Evolutionary conservation across 306 rosid species (phyloP).

Genomic region (Geum urbanum): DNA sequence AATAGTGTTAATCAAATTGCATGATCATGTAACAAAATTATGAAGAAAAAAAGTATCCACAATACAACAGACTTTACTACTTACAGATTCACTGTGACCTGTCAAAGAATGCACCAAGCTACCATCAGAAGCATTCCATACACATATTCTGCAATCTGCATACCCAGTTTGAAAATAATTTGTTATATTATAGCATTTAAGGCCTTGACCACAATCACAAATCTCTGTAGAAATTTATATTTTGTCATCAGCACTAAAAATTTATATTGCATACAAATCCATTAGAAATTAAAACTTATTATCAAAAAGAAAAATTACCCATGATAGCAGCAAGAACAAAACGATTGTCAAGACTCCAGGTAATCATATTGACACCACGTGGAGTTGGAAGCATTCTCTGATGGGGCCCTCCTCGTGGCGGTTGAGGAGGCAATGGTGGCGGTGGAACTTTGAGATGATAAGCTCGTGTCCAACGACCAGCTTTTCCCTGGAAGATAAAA

Average conservation of each 20-base stretch:
- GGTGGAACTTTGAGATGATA: constrained; percentile 99
- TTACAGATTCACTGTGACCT: constrained; percentile 89
- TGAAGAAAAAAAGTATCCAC: neutral
- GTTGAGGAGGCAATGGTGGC: constrained; percentile 97
- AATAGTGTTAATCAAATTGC: constrained; percentile 1
- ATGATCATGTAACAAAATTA: neutral
- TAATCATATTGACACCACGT: constrained; percentile 98
- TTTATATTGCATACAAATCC: constrained; percentile 17
- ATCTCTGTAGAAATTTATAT: neutral
- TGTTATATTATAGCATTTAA: constrained; percentile 21
- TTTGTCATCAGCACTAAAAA: neutral
- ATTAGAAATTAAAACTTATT: neutral
- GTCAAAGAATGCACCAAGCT: constrained; percentile 97
- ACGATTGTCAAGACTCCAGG: constrained; percentile 98
- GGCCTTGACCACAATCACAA: constrained; percentile 8
- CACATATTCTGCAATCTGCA: constrained; percentile 97
- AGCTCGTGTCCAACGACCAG: constrained; percentile 94
- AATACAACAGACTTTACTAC: constrained; percentile 36
- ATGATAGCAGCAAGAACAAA: constrained; percentile 98
- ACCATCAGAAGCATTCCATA: constrained; percentile 99
- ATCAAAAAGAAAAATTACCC: constrained; percentile 51
- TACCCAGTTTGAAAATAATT: constrained; percentile 25
- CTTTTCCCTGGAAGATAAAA: constrained; percentile 58
- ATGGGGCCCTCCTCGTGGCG: constrained; percentile 90
- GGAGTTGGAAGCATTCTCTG: constrained; percentile 97